Evolutionary conservation across 176 grass and related monocot genomes (phyloP).

Genomic region (Raddia distichophylla): DNA sequence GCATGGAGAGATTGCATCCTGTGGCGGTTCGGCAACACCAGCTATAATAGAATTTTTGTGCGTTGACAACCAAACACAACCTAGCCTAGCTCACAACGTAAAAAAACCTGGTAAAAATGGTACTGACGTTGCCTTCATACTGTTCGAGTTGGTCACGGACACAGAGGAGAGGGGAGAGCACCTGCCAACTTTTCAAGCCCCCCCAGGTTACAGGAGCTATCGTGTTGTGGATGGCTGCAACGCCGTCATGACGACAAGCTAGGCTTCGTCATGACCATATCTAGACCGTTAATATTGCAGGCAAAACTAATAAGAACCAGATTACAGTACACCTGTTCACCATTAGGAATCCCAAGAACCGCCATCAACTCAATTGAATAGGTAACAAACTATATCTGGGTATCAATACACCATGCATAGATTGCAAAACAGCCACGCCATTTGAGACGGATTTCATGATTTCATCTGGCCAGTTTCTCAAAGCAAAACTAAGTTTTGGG

Average conservation of each 20-base stretch:
- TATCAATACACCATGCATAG: background rate
- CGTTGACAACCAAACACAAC: no score
- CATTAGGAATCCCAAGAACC: background rate
- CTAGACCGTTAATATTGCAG: background rate
- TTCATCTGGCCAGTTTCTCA: background rate
- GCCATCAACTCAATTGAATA: background rate
- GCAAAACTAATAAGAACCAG: background rate
- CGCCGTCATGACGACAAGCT: background rate
- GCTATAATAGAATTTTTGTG: no score
- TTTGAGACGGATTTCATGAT: background rate
- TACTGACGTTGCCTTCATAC: background rate
- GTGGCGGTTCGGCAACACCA: background rate
- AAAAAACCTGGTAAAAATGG: no score
- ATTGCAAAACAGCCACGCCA: background rate
- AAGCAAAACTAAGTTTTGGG: constrained; percentile 13
- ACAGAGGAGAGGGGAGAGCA: background rate
- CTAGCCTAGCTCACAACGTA: no score
- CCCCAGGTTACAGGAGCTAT: background rate
- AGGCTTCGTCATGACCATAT: background rate
- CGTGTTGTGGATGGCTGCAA: background rate
- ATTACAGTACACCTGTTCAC: background rate
- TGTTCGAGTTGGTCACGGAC: background rate
- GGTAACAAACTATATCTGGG: background rate
- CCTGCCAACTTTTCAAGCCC: background rate
- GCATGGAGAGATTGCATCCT: background rate